These are phyloP conservation scores for Pleurotus eryngii DNA, from an alignment of 768 basidiomycete species.

Conservation along the genomic window DNA sequence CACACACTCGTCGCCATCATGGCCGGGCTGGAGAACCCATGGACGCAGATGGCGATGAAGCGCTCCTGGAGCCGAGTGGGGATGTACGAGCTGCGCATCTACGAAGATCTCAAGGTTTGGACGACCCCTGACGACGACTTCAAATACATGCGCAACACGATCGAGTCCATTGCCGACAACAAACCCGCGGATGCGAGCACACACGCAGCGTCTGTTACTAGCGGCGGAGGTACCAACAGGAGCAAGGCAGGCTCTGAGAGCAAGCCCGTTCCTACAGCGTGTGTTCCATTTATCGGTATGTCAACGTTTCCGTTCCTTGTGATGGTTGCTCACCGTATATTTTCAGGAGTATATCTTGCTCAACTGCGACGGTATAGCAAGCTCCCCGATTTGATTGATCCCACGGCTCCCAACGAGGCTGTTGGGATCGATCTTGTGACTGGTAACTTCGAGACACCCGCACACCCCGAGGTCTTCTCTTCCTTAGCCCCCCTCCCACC, in stretches of 20 bases:
- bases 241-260: slow-evolving; percentile 35
- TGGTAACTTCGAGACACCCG: slow-evolving; percentile 62
- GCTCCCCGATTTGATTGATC: slow-evolving; percentile 80
- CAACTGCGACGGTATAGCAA: slow-evolving; percentile 62
- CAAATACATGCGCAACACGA: slow-evolving; percentile 64
- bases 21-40: slow-evolving; percentile 66
- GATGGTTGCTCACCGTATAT: neutral
- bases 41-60: slow-evolving; percentile 65
- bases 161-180: slow-evolving; percentile 61
- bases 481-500: slow-evolving; percentile 67
- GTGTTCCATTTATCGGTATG: slow-evolving; percentile 83
- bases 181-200: slow-evolving; percentile 55
- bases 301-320: no score
- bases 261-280: slow-evolving; percentile 46
- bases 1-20: slow-evolving; percentile 78
- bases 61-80: slow-evolving; percentile 66
- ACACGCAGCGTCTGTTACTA: slow-evolving; percentile 52
- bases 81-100: slow-evolving; percentile 68
- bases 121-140: slow-evolving; percentile 66
- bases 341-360: slow-evolving; percentile 70
- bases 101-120: slow-evolving; percentile 68
- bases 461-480: slow-evolving; percentile 78
- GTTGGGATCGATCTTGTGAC: slow-evolving; percentile 63
- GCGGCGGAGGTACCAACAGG: slow-evolving; percentile 40
- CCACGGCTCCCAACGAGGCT: slow-evolving; percentile 68